These are phyloP conservation scores for Cryptosporidium meleagridis DNA, from an alignment of 169 alveolate species.

Conservation along the genomic window DNA sequence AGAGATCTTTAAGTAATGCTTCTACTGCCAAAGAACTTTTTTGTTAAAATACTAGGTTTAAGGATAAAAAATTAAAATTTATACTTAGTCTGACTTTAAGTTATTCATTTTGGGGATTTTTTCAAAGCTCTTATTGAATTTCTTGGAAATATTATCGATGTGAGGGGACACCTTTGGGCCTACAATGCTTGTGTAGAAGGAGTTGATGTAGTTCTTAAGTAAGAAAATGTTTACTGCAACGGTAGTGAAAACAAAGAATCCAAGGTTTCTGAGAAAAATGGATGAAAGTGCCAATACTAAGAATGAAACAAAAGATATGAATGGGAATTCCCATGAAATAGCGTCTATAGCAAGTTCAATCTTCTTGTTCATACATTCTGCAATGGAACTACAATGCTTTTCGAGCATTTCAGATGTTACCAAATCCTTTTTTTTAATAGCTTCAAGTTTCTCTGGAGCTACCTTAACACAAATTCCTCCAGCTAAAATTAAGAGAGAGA, in stretches of 20 bases:
- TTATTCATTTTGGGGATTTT: slow-evolving; percentile 47
- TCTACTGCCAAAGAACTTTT: neutral
- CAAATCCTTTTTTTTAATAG: slow-evolving; percentile 37
- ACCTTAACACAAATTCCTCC: slow-evolving; percentile 65
- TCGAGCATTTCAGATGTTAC: slow-evolving; percentile 44
- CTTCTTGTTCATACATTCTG: slow-evolving; percentile 26
- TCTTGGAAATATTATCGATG: slow-evolving; percentile 44
- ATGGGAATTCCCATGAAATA: slow-evolving; percentile 65
- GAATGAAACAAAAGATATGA: slow-evolving; percentile 43
- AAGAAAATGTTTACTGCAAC: slow-evolving; percentile 16
- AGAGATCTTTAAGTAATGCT: slow-evolving; percentile 1
- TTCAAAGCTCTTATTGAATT: slow-evolving; percentile 63
- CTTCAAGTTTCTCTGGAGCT: slow-evolving; percentile 55
- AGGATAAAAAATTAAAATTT: neutral
- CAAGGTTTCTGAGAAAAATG: slow-evolving; percentile 35
- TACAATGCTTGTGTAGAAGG: slow-evolving; percentile 40
- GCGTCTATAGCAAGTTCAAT: slow-evolving; percentile 47
- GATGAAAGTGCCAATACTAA: slow-evolving; percentile 16
- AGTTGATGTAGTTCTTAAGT: slow-evolving; percentile 41
- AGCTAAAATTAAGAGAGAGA: slow-evolving; percentile 28
- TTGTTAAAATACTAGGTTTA: neutral
- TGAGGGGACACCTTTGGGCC: slow-evolving; percentile 70
- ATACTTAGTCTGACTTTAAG: slow-evolving; percentile 30
- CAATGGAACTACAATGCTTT: slow-evolving; percentile 43
- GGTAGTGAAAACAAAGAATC: slow-evolving; percentile 47